A percentile compares a stretch with the other conserved stretches of the same genome.
Evolutionary conservation across 23 red algal species (phyloP).

Genomic region (Gracilaria domingensis): DNA sequence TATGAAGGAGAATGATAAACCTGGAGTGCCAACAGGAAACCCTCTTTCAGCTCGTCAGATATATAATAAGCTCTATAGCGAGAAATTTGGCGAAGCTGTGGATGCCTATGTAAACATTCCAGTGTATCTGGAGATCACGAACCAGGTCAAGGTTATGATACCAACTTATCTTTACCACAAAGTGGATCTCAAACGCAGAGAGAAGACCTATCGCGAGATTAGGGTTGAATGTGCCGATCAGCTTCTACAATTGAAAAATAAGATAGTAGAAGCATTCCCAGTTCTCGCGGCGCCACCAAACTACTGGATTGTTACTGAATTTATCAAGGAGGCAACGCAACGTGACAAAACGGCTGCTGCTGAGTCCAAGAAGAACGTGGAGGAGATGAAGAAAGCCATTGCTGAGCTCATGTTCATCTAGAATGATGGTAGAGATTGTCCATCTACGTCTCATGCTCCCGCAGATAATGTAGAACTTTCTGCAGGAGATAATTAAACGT

Average conservation of each 20-base stretch:
- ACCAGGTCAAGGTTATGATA: background rate
- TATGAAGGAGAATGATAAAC: conserved; percentile 7
- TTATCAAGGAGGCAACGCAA: background rate
- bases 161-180: background rate
- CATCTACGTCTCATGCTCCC: too few species aligned
- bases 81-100: background rate
- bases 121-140: background rate
- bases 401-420: too few species aligned
- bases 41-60: background rate
- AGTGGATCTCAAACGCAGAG: background rate
- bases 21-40: background rate
- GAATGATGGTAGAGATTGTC: too few species aligned
- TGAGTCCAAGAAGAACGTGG: background rate
- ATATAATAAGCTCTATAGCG: background rate
- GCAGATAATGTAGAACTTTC: too few species aligned
- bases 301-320: background rate
- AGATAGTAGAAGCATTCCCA: background rate
- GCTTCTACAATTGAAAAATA: background rate
- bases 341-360: background rate
- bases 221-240: background rate
- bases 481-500: too few species aligned
- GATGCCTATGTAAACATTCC: background rate
- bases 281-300: background rate
- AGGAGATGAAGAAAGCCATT: background rate
- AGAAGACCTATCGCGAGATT: background rate